Percentiles rank a stretch among this genome's conserved stretches.
Evolutionary conservation across 2,329 filamentous ascomycete species (phyloP).

Genomic region (Arthrocladium fulminans): DNA sequence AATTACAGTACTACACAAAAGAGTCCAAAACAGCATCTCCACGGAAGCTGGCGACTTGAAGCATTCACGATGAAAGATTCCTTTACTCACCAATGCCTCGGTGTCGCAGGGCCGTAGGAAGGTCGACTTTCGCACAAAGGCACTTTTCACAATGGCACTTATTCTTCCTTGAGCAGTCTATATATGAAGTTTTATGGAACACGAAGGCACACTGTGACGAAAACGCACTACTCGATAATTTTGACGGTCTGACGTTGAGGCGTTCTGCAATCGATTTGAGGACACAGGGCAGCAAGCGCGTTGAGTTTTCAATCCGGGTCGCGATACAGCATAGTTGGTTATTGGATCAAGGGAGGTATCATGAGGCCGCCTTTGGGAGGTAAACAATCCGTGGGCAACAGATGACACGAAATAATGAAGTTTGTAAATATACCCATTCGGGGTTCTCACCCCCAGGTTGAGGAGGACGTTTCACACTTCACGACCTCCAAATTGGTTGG

Average conservation of each 20-base stretch:
- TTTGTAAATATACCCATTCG: background rate
- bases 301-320: too few relatives aligned
- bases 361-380: background rate
- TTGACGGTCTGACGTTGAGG: too few relatives aligned
- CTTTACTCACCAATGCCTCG: too few relatives aligned
- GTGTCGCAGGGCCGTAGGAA: too few relatives aligned
- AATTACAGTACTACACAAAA: background rate
- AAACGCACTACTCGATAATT: too few relatives aligned
- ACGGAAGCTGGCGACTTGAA: background rate
- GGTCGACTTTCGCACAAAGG: too few relatives aligned
- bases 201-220: too few relatives aligned
- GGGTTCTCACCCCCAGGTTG: background rate
- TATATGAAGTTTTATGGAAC: too few relatives aligned
- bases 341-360: background rate
- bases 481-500: background rate
- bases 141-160: too few relatives aligned
- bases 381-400: background rate
- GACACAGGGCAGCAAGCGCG: too few relatives aligned
- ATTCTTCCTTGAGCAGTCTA: too few relatives aligned
- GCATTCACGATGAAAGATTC: background rate
- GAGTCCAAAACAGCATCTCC: background rate
- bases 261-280: too few relatives aligned
- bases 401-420: background rate
- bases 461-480: background rate
- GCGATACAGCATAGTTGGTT: background rate